These are phyloP conservation scores for Fusarium tanahbumbuense DNA, from an alignment of 2,329 filamentous ascomycete species.

Conservation along the genomic window DNA sequence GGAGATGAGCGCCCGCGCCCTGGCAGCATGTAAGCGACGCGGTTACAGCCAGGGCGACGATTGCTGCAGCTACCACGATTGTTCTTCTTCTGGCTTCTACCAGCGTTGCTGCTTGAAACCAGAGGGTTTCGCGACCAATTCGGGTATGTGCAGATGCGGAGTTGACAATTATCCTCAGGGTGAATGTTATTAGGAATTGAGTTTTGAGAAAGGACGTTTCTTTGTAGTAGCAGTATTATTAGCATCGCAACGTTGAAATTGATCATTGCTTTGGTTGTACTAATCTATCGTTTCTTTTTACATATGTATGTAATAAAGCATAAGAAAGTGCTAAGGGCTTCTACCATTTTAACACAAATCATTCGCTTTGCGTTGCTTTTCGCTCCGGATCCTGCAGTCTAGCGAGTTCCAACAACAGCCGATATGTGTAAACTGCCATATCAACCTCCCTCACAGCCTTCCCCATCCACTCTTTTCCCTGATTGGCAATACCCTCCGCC, in stretches of 20 bases:
- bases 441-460: constrained; percentile 68
- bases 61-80: background rate
- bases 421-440: constrained; percentile 69
- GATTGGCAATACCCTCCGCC: constrained; percentile 64
- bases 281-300: background rate
- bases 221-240: background rate
- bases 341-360: background rate
- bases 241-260: background rate
- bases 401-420: constrained; percentile 68
- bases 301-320: background rate
- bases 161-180: background rate
- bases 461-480: constrained; percentile 65
- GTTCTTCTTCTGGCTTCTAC: background rate
- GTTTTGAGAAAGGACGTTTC: background rate
- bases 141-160: background rate
- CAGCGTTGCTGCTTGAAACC: background rate
- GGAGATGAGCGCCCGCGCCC: no score
- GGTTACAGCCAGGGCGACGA: no score
- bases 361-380: background rate
- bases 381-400: constrained; percentile 53
- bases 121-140: fast-evolving
- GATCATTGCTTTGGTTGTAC: background rate
- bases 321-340: background rate
- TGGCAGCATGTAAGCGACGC: background rate
- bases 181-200: background rate